Evolutionary conservation across 768 basidiomycete genomes (phyloP).

Genomic region (Termitomyces bulborhizus): DNA sequence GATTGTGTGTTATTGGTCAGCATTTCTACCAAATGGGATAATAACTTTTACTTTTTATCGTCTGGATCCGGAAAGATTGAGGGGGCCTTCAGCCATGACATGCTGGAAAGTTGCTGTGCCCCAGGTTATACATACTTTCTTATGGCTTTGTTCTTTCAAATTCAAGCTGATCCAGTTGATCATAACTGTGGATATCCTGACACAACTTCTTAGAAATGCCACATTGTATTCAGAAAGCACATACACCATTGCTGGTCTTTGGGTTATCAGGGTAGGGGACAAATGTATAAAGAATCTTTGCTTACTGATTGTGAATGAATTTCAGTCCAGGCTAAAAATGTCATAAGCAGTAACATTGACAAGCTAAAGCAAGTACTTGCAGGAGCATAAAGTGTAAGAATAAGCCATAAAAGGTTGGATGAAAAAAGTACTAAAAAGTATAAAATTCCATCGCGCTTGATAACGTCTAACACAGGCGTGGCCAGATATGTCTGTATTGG

Average conservation of each 20-base stretch:
- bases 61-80: too few relatives aligned
- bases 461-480: conserved; percentile 1
- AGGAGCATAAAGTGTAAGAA: conserved; percentile 11
- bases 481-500: background rate
- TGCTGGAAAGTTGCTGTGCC: conserved; percentile 6
- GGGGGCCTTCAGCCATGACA: background rate
- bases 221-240: background rate
- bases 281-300: background rate
- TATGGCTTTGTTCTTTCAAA: conserved; percentile 8
- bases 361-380: background rate
- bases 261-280: background rate
- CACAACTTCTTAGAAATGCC: background rate
- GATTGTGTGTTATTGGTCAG: too few relatives aligned
- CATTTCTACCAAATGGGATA: too few relatives aligned
- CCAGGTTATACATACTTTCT: conserved; percentile 5
- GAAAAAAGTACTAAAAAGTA: conserved; percentile 18
- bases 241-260: conserved; percentile 6
- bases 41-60: too few relatives aligned
- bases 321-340: background rate
- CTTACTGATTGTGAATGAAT: conserved; percentile 6
- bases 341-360: too few relatives aligned
- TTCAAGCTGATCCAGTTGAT: conserved; percentile 16
- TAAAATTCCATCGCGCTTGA: conserved; percentile 13
- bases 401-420: conserved; percentile 15
- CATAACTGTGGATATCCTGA: conserved; percentile 15